phyloP scores from a whole-genome alignment of 78 protist genomes.

The Dictyostelium brefeldianum region DNA sequence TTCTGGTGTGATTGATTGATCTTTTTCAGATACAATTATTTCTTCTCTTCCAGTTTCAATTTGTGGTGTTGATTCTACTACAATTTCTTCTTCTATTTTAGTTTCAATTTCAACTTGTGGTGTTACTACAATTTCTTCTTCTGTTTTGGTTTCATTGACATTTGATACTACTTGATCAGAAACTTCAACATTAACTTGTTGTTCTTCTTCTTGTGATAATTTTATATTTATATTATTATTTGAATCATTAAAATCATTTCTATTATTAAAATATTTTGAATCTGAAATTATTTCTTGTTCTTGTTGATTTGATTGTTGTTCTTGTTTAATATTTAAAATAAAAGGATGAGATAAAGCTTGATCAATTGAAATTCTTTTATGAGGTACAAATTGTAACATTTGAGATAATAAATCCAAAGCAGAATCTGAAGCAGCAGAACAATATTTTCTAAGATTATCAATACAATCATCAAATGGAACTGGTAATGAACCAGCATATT shows the following conservation, averaged over 20 bases:
- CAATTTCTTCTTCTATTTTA: neutral
- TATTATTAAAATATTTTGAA: too few relatives aligned
- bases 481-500: constrained; percentile 10
- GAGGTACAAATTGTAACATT: constrained; percentile 40
- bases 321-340: constrained; percentile 4
- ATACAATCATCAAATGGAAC: constrained; percentile 75
- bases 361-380: constrained; percentile 44
- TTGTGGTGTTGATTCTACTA: too few relatives aligned
- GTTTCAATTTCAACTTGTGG: too few relatives aligned
- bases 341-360: constrained; percentile 52
- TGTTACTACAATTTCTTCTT: neutral
- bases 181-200: too few relatives aligned
- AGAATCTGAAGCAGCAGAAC: constrained; percentile 7
- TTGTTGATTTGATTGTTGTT: constrained; percentile 10
- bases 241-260: too few relatives aligned
- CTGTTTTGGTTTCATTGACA: too few relatives aligned
- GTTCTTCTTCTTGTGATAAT: too few relatives aligned
- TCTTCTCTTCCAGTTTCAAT: neutral
- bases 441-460: constrained; percentile 25
- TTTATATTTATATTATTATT: too few relatives aligned
- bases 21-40: neutral
- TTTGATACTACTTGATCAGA: too few relatives aligned
- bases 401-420: constrained; percentile 29
- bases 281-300: neutral
- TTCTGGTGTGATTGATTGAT: neutral